Percentiles rank a stretch among this genome's conserved stretches.
Conservation (phyloP, 176 grass and related monocot species). For the Cocos nucifera region DNA sequence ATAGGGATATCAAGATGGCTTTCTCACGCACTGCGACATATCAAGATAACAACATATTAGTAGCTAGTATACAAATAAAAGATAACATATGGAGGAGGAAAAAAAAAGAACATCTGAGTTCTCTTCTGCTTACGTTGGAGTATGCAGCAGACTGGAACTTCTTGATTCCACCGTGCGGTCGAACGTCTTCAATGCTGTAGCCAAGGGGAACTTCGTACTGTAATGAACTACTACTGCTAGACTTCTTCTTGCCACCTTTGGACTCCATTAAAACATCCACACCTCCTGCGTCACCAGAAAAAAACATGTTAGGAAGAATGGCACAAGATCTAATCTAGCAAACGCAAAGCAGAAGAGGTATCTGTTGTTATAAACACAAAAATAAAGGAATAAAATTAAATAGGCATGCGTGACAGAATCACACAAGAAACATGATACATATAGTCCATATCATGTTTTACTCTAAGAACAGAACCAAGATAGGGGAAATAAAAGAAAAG, state of each 20-base stretch:
- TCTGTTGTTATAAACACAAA: too few species aligned
- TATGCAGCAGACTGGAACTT: slow-evolving; percentile 39
- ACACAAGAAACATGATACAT: too few species aligned
- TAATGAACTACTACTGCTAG: slow-evolving; percentile 26
- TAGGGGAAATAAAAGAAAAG: too few species aligned
- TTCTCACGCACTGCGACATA: slow-evolving; percentile 29
- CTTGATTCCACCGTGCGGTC: slow-evolving; percentile 39
- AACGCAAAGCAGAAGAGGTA: too few species aligned
- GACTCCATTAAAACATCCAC: slow-evolving; percentile 38
- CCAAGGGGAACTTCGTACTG: slow-evolving; percentile 38
- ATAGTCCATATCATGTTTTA: too few species aligned
- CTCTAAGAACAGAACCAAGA: too few species aligned
- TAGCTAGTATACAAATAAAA: background rate
- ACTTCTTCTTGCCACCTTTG: slow-evolving; percentile 34
- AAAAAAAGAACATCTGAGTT: too few species aligned
- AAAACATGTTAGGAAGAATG: too few species aligned
- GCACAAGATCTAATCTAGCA: too few species aligned
- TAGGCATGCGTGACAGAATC: too few species aligned
- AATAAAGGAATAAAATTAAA: too few species aligned
- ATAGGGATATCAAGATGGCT: slow-evolving; percentile 29
- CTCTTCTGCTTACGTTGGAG: slow-evolving; percentile 27
- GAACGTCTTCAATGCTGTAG: slow-evolving; percentile 45
- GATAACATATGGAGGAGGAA: background rate
- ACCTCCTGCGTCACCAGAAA: slow-evolving; percentile 20
- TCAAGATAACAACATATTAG: background rate